Conservation (phyloP, 2,329 filamentous ascomycete genomes). For the Eutypa lata region DNA sequence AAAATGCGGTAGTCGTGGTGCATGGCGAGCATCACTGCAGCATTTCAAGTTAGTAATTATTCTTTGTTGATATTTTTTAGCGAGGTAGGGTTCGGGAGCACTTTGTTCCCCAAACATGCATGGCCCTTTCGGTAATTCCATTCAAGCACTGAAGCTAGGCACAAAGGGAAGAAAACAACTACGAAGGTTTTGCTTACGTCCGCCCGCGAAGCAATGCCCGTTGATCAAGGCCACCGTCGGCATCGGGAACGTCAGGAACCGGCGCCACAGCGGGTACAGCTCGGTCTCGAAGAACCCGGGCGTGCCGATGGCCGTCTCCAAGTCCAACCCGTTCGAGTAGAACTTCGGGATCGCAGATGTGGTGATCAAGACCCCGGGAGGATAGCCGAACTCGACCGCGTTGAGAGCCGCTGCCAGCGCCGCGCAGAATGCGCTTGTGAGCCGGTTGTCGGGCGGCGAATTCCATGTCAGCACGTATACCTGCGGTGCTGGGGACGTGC, state of each 20-base stretch:
- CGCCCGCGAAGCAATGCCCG: slow-evolving; percentile 78
- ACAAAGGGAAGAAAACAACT: too few species aligned
- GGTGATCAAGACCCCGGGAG: slow-evolving; percentile 72
- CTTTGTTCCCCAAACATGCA: too few species aligned
- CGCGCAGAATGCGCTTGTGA: slow-evolving; percentile 65
- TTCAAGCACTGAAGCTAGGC: too few species aligned
- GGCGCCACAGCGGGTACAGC: slow-evolving; percentile 63
- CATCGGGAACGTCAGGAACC: slow-evolving; percentile 73
- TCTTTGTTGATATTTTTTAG: too few species aligned
- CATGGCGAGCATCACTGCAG: slow-evolving; percentile 79
- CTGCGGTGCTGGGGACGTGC: slow-evolving; percentile 55
- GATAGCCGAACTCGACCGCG: slow-evolving; percentile 64
- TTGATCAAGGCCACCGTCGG: slow-evolving; percentile 77
- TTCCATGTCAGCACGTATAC: slow-evolving; percentile 73
- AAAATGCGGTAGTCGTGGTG: slow-evolving; percentile 82
- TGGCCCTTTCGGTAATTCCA: too few species aligned
- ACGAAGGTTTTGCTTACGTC: too few species aligned
- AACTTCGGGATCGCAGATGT: slow-evolving; percentile 75
- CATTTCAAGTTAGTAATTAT: too few species aligned
- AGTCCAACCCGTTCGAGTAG: slow-evolving; percentile 80
- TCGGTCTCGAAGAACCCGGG: slow-evolving; percentile 59
- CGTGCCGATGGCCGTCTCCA: slow-evolving; percentile 60
- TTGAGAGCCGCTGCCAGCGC: slow-evolving; percentile 70
- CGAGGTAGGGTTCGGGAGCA: too few species aligned
- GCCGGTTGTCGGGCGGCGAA: slow-evolving; percentile 72